Conservation (phyloP, 108 stramenopile genomes). For the Skeletonema grethae region DNA sequence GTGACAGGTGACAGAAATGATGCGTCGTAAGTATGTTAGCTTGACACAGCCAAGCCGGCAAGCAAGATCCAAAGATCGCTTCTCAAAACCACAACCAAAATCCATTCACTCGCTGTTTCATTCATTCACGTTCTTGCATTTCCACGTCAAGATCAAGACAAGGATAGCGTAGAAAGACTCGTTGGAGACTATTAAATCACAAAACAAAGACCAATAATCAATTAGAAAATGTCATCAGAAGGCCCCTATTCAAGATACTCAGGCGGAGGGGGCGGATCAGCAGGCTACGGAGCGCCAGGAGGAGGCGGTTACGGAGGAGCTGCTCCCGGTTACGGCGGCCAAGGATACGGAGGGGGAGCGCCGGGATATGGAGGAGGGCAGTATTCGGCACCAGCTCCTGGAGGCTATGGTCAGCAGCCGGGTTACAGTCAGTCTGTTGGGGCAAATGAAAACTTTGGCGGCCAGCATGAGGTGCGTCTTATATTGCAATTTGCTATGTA, state of each 20-base stretch:
- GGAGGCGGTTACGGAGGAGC: constrained; percentile 43
- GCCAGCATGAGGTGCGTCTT: constrained; percentile 22
- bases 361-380: constrained; percentile 39
- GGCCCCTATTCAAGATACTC: constrained; percentile 86
- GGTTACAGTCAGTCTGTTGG: constrained; percentile 27
- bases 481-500: neutral
- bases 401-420: constrained; percentile 34
- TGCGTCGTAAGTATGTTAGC: no score
- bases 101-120: neutral
- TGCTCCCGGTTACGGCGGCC: constrained; percentile 43
- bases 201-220: neutral
- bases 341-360: constrained; percentile 29
- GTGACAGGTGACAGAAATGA: no score
- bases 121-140: neutral
- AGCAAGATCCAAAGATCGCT: neutral
- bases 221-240: constrained; percentile 44
- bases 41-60: neutral
- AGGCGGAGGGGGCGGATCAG: constrained; percentile 59
- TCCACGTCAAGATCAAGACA: neutral
- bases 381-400: constrained; percentile 33
- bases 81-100: neutral
- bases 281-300: constrained; percentile 46
- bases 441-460: constrained; percentile 32
- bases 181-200: neutral
- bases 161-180: neutral